These are phyloP conservation scores for Barnettozyma salicaria DNA, from an alignment of 805 yeast genomes.

Conservation along the genomic window DNA sequence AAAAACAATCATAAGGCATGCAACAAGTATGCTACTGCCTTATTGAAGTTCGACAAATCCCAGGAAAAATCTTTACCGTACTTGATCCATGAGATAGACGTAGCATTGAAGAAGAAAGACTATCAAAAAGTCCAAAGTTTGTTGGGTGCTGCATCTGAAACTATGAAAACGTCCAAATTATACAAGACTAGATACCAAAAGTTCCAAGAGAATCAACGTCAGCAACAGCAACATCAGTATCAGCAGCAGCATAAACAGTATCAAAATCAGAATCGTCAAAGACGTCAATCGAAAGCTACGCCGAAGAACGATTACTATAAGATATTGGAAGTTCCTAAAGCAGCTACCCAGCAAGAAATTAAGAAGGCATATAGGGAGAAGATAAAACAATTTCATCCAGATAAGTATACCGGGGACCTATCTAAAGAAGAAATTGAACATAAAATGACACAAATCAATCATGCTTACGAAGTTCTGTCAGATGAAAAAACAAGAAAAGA, in stretches of 20 bases:
- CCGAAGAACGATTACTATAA: slow-evolving; percentile 71
- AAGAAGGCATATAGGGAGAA: slow-evolving; percentile 75
- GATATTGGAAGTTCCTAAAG: slow-evolving; percentile 56
- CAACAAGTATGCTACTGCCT: slow-evolving; percentile 25
- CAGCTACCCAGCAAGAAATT: slow-evolving; percentile 67
- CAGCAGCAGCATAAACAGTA: slow-evolving; percentile 43
- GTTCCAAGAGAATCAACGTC: slow-evolving; percentile 27
- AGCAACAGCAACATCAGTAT: slow-evolving; percentile 38
- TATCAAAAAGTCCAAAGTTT: slow-evolving; percentile 35
- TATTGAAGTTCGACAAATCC: slow-evolving; percentile 15
- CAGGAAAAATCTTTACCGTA: slow-evolving; percentile 35
- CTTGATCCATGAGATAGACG: slow-evolving; percentile 30
- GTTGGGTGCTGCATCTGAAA: slow-evolving; percentile 35
- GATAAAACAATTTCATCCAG: slow-evolving; percentile 86
- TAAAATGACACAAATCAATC: slow-evolving; percentile 88
- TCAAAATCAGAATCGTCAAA: slow-evolving; percentile 35
- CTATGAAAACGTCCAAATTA: slow-evolving; percentile 32
- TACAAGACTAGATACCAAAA: slow-evolving; percentile 28
- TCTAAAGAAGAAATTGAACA: slow-evolving; percentile 64
- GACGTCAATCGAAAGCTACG: slow-evolving; percentile 27
- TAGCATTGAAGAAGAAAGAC: slow-evolving; percentile 30
- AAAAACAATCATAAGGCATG: slow-evolving; percentile 25
- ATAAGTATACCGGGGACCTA: slow-evolving; percentile 70
- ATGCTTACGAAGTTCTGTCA: slow-evolving; percentile 82
- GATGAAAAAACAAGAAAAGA: slow-evolving; percentile 55